These are phyloP conservation scores for Wallacemonas sp. DNA, from an alignment of 208 protist species.

Conservation along the genomic window DNA sequence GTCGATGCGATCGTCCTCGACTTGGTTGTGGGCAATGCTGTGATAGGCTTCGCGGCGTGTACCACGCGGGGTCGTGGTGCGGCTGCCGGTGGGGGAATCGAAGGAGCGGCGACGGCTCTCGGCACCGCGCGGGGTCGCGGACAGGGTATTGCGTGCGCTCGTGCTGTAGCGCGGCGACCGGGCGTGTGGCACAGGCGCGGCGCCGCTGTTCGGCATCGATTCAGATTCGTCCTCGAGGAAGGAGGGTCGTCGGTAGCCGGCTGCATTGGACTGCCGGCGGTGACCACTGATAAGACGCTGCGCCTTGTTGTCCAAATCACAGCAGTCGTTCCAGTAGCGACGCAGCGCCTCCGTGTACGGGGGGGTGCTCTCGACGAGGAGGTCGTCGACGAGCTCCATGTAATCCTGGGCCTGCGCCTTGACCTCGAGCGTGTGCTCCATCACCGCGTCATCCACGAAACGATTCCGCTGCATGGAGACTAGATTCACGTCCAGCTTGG, in stretches of 20 bases:
- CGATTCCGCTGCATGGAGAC: constrained; percentile 38
- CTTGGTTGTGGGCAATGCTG: constrained; percentile 15
- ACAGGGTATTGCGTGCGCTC: too few relatives aligned
- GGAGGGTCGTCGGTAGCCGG: constrained; percentile 7
- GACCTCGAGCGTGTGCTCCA: constrained; percentile 54
- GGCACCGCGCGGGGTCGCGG: constrained; percentile 7
- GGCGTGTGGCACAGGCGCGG: constrained; percentile 21
- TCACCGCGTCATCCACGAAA: constrained; percentile 37
- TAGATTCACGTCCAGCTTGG: constrained; percentile 39
- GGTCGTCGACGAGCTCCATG: constrained; percentile 46
- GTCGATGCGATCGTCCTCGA: constrained; percentile 13
- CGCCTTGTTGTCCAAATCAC: constrained; percentile 41
- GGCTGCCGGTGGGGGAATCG: background rate
- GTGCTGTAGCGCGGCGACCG: constrained; percentile 10
- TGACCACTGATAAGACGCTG: constrained; percentile 24
- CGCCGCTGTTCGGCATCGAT: constrained; percentile 27
- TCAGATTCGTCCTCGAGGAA: background rate
- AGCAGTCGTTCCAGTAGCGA: constrained; percentile 58
- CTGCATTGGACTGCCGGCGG: constrained; percentile 10
- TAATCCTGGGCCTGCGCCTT: constrained; percentile 45
- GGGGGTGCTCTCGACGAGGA: constrained; percentile 39
- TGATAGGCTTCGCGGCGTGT: constrained; percentile 6
- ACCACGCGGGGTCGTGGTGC: constrained; percentile 1
- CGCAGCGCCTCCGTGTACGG: constrained; percentile 46
- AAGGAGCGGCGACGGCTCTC: constrained; percentile 6